Evolutionary conservation across 192 early-diverging fungal genomes (phyloP).

Genomic region (Pilaira anomala): DNA sequence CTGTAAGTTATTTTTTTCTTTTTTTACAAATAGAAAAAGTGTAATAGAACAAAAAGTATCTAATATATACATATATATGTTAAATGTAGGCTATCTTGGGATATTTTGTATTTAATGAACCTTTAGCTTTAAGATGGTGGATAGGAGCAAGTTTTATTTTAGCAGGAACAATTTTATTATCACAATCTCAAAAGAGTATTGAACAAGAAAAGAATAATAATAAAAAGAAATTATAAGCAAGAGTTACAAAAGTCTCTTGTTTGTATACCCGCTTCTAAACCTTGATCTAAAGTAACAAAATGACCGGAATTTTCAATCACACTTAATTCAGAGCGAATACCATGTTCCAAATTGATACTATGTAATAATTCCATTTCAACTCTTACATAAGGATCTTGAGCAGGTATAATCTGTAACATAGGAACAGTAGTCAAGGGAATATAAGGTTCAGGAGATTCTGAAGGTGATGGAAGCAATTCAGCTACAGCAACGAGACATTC

Average conservation of each 20-base stretch:
- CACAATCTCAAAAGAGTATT: constrained; percentile 13
- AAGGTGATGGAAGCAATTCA: neutral
- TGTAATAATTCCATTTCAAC: neutral
- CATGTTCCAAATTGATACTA: neutral
- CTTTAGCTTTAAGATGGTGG: constrained; percentile 80
- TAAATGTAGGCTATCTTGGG: constrained; percentile 64
- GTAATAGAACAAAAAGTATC: no score
- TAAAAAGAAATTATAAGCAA: neutral
- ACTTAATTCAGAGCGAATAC: neutral
- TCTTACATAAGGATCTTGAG: neutral
- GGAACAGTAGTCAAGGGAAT: neutral
- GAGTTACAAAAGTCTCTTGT: neutral
- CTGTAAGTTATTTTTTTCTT: constrained; percentile 36
- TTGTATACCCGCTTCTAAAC: neutral
- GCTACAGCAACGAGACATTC: neutral
- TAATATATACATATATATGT: neutral
- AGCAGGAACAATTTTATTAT: constrained; percentile 47
- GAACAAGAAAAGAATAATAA: neutral
- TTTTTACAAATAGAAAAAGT: no score
- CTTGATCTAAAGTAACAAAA: constrained; percentile 11
- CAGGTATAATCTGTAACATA: neutral
- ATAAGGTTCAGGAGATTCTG: neutral
- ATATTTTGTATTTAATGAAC: constrained; percentile 70
- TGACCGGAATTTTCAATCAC: constrained; percentile 10
- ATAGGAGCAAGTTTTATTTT: constrained; percentile 75